Evolutionary conservation across 1,284 basidiomycete species (phyloP).

Genomic region (Tetrapyrgos nigripes): DNA sequence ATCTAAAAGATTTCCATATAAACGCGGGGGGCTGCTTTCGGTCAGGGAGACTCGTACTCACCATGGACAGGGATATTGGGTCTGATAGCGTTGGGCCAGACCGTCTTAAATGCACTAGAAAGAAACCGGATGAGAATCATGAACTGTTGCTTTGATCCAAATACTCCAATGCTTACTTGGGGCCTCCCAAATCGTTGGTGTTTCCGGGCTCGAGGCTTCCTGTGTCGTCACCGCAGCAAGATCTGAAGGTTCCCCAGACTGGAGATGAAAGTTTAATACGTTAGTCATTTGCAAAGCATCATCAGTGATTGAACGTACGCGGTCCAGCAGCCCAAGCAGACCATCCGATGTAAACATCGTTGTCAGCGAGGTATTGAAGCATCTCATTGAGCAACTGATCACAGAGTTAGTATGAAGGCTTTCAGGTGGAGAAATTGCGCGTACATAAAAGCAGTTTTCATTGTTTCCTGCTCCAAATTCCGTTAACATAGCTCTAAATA

Average conservation of each 20-base stretch:
- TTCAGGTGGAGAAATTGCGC: conserved; percentile 1
- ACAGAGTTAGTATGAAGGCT: too few relatives aligned
- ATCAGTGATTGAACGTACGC: conserved; percentile 39
- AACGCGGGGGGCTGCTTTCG: background rate
- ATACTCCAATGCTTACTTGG: conserved; percentile 41
- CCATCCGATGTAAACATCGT: conserved; percentile 55
- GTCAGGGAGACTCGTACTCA: conserved; percentile 22
- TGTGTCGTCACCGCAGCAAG: conserved; percentile 51
- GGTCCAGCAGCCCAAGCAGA: conserved; percentile 54
- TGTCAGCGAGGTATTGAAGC: conserved; percentile 44
- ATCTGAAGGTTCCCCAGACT: conserved; percentile 51
- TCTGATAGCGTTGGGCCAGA: conserved; percentile 49
- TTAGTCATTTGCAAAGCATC: background rate
- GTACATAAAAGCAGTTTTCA: conserved; percentile 43
- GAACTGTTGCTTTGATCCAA: too few relatives aligned
- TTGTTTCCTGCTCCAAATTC: conserved; percentile 54
- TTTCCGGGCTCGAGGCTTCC: conserved; percentile 51
- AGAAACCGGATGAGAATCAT: background rate
- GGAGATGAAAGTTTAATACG: background rate
- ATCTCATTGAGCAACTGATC: conserved; percentile 46
- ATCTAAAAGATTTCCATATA: background rate
- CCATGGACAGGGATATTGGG: conserved; percentile 44
- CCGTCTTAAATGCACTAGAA: conserved; percentile 45
- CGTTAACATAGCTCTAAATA: conserved; percentile 45
- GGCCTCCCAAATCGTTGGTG: conserved; percentile 40